These are phyloP conservation scores for Termitomyces sp. DNA, from an alignment of 768 basidiomycete species.

Conservation along the genomic window DNA sequence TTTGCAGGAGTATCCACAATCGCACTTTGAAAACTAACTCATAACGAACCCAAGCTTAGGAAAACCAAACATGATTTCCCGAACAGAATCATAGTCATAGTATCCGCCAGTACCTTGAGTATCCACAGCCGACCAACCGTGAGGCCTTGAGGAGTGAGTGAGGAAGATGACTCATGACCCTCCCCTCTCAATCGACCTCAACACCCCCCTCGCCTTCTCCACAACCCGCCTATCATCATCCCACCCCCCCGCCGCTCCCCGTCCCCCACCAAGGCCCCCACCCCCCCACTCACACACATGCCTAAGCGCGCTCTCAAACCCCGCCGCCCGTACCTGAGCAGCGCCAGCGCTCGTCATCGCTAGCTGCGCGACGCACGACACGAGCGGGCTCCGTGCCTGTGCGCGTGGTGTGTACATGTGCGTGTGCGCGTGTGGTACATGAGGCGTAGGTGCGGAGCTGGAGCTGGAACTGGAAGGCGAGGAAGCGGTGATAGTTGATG, in stretches of 20 bases:
- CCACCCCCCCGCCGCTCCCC: slow-evolving; percentile 19
- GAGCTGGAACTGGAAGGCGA: not conserved
- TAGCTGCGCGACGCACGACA: slow-evolving; percentile 57
- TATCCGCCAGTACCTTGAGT: too few relatives aligned
- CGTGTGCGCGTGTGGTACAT: not conserved
- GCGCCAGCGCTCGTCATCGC: slow-evolving; percentile 41
- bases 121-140: too few relatives aligned
- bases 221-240: slow-evolving; percentile 7
- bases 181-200: slow-evolving; percentile 5
- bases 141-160: too few relatives aligned
- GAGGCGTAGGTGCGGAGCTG: not conserved
- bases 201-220: slow-evolving; percentile 2
- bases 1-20: too few relatives aligned
- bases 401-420: not conserved
- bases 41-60: too few relatives aligned
- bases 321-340: slow-evolving; percentile 30
- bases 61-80: too few relatives aligned
- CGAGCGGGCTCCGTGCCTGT: slow-evolving; percentile 58
- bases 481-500: slow-evolving; percentile 39
- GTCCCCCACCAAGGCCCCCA: slow-evolving; percentile 33
- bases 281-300: slow-evolving; percentile 40
- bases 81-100: too few relatives aligned
- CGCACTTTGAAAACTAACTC: too few relatives aligned
- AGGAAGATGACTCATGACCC: not conserved
- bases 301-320: slow-evolving; percentile 38